Conservation (phyloP, 208 protist species). For the Novymonas esmeraldas region DNA sequence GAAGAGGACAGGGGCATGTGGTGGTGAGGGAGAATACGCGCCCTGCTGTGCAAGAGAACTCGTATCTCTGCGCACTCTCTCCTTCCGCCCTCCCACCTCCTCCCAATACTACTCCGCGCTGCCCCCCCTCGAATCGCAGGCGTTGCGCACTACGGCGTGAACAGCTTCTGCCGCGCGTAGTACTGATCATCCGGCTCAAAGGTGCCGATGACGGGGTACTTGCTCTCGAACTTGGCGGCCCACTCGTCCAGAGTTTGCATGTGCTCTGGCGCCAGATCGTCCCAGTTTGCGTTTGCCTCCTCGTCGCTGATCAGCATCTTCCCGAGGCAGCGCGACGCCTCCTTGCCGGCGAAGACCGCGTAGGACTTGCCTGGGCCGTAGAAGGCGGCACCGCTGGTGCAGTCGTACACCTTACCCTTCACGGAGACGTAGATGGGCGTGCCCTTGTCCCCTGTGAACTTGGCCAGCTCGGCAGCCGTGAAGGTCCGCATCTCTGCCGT, state of each 20-base stretch:
- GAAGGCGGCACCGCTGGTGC: conserved; percentile 58
- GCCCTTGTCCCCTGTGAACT: conserved; percentile 46
- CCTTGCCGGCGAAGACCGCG: conserved; percentile 80
- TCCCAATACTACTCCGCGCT: too few species aligned
- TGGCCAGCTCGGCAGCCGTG: conserved; percentile 49
- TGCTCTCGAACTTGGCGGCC: conserved; percentile 67
- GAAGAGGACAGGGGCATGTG: too few species aligned
- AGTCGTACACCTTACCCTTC: conserved; percentile 84
- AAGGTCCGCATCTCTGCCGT: conserved; percentile 34
- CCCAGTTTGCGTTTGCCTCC: conserved; percentile 81
- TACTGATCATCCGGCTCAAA: conserved; percentile 58
- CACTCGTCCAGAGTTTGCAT: conserved; percentile 74
- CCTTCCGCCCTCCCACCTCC: too few species aligned
- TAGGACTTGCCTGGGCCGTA: conserved; percentile 82
- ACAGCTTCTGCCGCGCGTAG: conserved; percentile 38
- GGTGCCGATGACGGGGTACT: conserved; percentile 73
- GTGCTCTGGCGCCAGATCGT: conserved; percentile 65
- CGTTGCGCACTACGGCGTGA: conserved; percentile 37
- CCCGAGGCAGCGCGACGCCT: conserved; percentile 72
- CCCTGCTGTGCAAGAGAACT: too few species aligned
- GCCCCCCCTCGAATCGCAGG: too few species aligned
- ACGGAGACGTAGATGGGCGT: conserved; percentile 75
- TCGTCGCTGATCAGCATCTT: conserved; percentile 84
- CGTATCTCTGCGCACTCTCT: too few species aligned
- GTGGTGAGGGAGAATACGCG: too few species aligned